A percentile compares a stretch with the other conserved stretches of the same genome.
Evolutionary conservation across 257 asterid genomes (phyloP).

Genomic region (Lantana camara): DNA sequence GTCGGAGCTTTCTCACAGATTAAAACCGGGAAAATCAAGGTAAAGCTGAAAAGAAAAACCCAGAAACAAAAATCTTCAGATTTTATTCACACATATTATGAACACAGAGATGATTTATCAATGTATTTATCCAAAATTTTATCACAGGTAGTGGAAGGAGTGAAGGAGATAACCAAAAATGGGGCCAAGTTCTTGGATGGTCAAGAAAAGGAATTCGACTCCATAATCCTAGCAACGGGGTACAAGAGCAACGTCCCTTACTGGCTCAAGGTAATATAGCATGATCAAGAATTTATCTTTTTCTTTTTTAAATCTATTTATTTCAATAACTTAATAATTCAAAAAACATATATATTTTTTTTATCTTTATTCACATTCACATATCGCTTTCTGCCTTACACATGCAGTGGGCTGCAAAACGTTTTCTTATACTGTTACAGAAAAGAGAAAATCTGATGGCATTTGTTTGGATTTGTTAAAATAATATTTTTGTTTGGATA

Average conservation of each 20-base stretch:
- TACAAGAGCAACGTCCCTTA: constrained; percentile 91
- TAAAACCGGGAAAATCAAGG: constrained; percentile 75
- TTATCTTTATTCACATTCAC: constrained; percentile 46
- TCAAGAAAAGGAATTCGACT: constrained; percentile 74
- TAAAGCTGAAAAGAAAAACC: constrained; percentile 16
- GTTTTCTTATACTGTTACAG: constrained; percentile 48
- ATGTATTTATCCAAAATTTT: background rate
- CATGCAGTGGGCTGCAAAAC: constrained; percentile 74
- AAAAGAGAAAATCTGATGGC: constrained; percentile 81
- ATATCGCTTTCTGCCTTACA: constrained; percentile 71
- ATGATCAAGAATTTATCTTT: background rate
- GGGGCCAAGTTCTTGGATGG: constrained; percentile 90
- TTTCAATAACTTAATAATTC: too few species aligned
- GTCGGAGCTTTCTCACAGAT: constrained; percentile 83
- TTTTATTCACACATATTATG: too few species aligned
- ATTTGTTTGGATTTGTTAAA: constrained; percentile 64
- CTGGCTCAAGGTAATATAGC: constrained; percentile 78
- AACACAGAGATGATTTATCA: background rate
- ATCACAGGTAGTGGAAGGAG: constrained; percentile 69
- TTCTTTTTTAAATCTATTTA: background rate
- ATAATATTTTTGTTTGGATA: constrained; percentile 33
- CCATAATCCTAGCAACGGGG: constrained; percentile 88
- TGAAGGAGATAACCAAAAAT: constrained; percentile 64
- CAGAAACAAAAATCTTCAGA: background rate
- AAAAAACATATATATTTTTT: background rate